These are phyloP conservation scores for Nicotiana obtusifolia DNA, from an alignment of 257 asterid species.

Conservation along the genomic window DNA sequence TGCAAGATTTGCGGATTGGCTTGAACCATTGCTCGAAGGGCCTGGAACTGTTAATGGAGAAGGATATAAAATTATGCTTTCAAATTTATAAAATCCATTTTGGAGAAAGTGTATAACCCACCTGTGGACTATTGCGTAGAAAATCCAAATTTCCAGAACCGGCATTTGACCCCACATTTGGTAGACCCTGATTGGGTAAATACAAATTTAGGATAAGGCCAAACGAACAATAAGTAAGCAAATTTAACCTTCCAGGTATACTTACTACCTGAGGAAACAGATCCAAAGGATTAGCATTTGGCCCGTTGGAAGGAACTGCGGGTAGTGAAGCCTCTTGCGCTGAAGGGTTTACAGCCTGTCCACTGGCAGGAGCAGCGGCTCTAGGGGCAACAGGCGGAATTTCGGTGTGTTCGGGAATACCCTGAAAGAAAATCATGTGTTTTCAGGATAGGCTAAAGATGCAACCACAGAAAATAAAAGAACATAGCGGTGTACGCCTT, in stretches of 20 bases:
- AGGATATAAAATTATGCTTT: neutral
- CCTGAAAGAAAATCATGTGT: slow-evolving; percentile 40
- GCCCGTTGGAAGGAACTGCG: slow-evolving; percentile 51
- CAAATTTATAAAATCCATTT: slow-evolving; percentile 2
- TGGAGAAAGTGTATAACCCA: slow-evolving; percentile 18
- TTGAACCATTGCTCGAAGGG: slow-evolving; percentile 77
- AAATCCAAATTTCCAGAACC: slow-evolving; percentile 72
- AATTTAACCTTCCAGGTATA: neutral
- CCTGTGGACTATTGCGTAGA: slow-evolving; percentile 87
- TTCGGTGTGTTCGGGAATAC: slow-evolving; percentile 81
- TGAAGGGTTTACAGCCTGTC: slow-evolving; percentile 43
- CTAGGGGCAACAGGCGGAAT: slow-evolving; percentile 45
- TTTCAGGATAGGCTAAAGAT: neutral
- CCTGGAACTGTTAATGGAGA: slow-evolving; percentile 51
- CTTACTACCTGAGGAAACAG: slow-evolving; percentile 75
- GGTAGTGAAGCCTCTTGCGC: slow-evolving; percentile 55
- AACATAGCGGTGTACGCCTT: neutral
- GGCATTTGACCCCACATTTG: slow-evolving; percentile 61
- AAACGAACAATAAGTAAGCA: neutral
- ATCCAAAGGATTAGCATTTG: slow-evolving; percentile 82
- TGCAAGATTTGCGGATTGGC: slow-evolving; percentile 90
- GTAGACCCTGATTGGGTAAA: slow-evolving; percentile 60
- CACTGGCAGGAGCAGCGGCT: slow-evolving; percentile 31
- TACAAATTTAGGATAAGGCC: neutral
- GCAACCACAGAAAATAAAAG: neutral